phyloP scores from a whole-genome alignment of 306 rosid genomes.

The Prunus armeniaca region DNA sequence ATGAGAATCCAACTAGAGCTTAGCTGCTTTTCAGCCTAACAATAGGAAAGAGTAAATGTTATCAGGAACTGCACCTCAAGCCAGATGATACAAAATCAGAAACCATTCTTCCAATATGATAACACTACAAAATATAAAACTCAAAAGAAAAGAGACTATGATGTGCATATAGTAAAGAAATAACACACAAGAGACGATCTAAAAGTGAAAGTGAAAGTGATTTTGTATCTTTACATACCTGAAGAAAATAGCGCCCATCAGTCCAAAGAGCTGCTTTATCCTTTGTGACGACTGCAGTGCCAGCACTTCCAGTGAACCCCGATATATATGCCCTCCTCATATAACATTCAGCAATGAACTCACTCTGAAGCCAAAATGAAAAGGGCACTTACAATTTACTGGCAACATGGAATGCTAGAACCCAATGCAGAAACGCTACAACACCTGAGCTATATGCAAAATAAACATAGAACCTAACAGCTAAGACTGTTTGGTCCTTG shows the following conservation, averaged over 20 bases:
- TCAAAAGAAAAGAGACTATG: not conserved
- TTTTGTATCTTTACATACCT: conserved; percentile 41
- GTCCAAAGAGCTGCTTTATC: conserved; percentile 98
- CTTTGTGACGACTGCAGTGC: conserved; percentile 85
- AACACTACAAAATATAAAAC: not conserved
- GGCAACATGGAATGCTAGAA: not conserved
- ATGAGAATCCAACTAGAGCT: conserved; percentile 87
- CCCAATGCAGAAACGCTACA: not conserved
- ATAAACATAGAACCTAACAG: not conserved
- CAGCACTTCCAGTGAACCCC: conserved; percentile 92
- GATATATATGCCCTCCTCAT: conserved; percentile 79
- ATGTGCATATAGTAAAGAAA: not conserved
- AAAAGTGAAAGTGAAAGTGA: not conserved
- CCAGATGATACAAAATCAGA: conserved; percentile 4
- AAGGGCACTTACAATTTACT: not conserved
- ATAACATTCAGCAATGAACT: conserved; percentile 91
- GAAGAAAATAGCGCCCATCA: conserved; percentile 96
- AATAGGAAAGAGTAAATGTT: not conserved
- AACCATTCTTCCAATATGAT: not conserved
- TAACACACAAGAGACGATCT: not conserved
- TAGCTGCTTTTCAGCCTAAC: conserved; percentile 91
- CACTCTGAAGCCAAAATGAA: conserved; percentile 53
- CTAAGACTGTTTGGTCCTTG: not conserved
- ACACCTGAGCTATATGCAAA: not conserved
- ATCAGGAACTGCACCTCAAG: conserved; percentile 4